A percentile compares a stretch with the other conserved stretches of the same genome.
phyloP scores from a whole-genome alignment of 495 filamentous ascomycete species.

The Aspergillus heteromorphus region DNA sequence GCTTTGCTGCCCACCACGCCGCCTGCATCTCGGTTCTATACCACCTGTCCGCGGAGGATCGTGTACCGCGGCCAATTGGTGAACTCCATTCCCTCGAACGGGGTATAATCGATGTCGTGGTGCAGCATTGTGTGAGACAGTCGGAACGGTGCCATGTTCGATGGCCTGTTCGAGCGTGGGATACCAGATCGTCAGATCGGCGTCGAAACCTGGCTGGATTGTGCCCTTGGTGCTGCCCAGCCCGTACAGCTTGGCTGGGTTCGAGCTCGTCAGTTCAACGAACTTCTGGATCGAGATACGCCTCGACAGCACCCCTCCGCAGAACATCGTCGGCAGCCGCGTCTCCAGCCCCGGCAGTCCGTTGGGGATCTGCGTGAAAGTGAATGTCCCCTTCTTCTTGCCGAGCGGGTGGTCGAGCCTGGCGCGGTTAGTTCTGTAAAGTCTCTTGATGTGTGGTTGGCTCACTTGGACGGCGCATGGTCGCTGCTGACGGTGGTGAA shows the following conservation, averaged over 20 bases:
- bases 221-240: conserved; percentile 51
- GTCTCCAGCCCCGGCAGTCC: conserved; percentile 59
- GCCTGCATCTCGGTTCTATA: conserved; percentile 50
- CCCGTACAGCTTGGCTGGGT: conserved; percentile 58
- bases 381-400: conserved; percentile 31
- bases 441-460: neutral
- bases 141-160: conserved; percentile 27
- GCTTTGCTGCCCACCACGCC: conserved; percentile 44
- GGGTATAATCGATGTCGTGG: conserved; percentile 57
- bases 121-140: conserved; percentile 51
- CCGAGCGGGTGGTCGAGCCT: conserved; percentile 28
- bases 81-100: conserved; percentile 52
- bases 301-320: conserved; percentile 26
- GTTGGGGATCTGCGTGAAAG: conserved; percentile 46
- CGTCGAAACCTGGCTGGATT: conserved; percentile 49
- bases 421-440: neutral
- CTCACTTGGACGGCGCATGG: conserved; percentile 32
- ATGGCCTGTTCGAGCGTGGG: conserved; percentile 16
- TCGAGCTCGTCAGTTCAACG: conserved; percentile 52
- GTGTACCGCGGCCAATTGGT: conserved; percentile 59
- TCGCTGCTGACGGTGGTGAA: conserved; percentile 43
- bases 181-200: conserved; percentile 44
- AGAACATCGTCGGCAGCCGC: conserved; percentile 44
- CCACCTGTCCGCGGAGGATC: conserved; percentile 50
- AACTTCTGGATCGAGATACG: conserved; percentile 48